Evolutionary conservation across 768 basidiomycete species (phyloP).

Genomic region (Agrocybe chaxingu): DNA sequence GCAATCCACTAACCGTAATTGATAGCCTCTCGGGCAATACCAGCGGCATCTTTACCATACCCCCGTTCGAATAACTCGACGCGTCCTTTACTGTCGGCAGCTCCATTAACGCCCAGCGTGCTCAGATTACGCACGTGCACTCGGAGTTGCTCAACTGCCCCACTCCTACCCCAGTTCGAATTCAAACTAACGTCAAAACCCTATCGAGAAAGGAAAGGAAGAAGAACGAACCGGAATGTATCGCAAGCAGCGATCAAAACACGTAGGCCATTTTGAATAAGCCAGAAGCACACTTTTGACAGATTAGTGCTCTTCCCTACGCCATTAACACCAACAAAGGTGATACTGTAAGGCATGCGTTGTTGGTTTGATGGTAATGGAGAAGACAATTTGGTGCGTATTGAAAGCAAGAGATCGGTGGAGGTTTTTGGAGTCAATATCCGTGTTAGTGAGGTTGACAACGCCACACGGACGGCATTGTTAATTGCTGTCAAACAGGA

Average conservation of each 20-base stretch:
- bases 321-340: constrained; percentile 98
- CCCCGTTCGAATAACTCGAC: constrained; percentile 96
- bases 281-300: constrained; percentile 98
- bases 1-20: constrained; percentile 60
- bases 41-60: constrained; percentile 99
- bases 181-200: not conserved
- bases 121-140: constrained; percentile 95
- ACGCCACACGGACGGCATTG: constrained; percentile 76
- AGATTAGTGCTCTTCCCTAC: constrained; percentile 99
- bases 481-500: constrained; percentile 60
- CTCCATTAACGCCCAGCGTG: constrained; percentile 72
- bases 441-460: constrained; percentile 85
- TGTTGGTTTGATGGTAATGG: constrained; percentile 72
- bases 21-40: constrained; percentile 95
- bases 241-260: constrained; percentile 99
- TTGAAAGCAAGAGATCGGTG: constrained; percentile 92
- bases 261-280: constrained; percentile 89
- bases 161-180: constrained; percentile 54
- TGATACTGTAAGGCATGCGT: constrained; percentile 85
- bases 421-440: constrained; percentile 96
- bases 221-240: constrained; percentile 72
- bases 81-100: constrained; percentile 63
- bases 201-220: not conserved
- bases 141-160: constrained; percentile 95
- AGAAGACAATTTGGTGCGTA: constrained; percentile 81